These are phyloP conservation scores for Lyophyllum shimeji DNA, from an alignment of 768 basidiomycete genomes.

Conservation along the genomic window DNA sequence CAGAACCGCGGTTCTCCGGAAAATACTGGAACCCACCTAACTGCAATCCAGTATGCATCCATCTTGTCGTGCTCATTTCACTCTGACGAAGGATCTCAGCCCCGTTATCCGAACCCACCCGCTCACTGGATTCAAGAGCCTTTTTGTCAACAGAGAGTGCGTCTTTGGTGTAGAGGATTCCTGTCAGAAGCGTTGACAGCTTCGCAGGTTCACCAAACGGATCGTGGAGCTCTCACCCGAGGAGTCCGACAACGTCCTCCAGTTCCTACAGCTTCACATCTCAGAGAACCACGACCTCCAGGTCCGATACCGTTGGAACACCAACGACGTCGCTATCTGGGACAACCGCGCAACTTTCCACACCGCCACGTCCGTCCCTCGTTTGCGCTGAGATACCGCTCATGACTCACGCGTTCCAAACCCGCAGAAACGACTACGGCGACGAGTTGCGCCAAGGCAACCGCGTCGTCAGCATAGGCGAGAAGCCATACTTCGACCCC, in stretches of 20 bases:
- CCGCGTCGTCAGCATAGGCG: constrained; percentile 13
- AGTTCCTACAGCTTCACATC: constrained; percentile 49
- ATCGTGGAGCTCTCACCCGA: constrained; percentile 53
- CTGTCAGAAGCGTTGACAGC: not conserved
- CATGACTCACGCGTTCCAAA: not conserved
- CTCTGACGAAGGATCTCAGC: constrained; percentile 16
- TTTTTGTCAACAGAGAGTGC: constrained; percentile 56
- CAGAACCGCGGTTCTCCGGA: constrained; percentile 48
- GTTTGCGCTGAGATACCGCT: not conserved
- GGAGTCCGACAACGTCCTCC: constrained; percentile 50
- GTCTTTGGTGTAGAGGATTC: not conserved
- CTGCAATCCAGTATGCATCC: constrained; percentile 46
- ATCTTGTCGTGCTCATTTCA: not conserved
- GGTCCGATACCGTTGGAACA: constrained; percentile 49
- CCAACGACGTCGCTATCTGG: constrained; percentile 60
- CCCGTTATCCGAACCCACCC: constrained; percentile 58
- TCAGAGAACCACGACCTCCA: constrained; percentile 62
- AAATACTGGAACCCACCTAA: constrained; percentile 39
- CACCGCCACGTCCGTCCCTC: constrained; percentile 36
- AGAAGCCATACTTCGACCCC: constrained; percentile 17
- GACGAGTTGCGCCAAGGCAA: constrained; percentile 40
- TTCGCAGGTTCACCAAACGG: constrained; percentile 50
- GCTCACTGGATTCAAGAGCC: constrained; percentile 56
- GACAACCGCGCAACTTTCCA: constrained; percentile 56
- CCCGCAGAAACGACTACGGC: constrained; percentile 32